Percentiles rank a stretch among this genome's conserved stretches.
Evolutionary conservation across 148 eudicot species (phyloP).

Genomic region (Cornus kousa): DNA sequence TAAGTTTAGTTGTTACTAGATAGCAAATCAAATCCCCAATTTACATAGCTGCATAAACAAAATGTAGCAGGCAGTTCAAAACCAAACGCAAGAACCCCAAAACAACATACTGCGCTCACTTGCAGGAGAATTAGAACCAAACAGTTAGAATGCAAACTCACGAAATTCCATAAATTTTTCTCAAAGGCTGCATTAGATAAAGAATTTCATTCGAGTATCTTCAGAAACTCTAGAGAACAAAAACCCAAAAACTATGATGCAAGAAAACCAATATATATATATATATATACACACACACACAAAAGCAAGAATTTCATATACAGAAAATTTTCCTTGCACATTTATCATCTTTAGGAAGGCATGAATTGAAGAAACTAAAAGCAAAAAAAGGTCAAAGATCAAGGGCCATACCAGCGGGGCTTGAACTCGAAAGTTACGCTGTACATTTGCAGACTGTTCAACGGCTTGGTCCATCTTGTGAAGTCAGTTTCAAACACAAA

Average conservation of each 20-base stretch:
- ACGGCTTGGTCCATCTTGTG: constrained; percentile 42
- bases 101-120: neutral
- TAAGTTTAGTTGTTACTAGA: neutral
- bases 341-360: constrained; percentile 13
- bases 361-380: constrained; percentile 9
- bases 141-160: neutral
- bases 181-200: neutral
- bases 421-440: constrained; percentile 70
- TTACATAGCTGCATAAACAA: neutral
- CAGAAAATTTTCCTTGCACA: neutral
- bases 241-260: neutral
- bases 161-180: neutral
- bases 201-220: constrained; percentile 10
- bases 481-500: constrained; percentile 20
- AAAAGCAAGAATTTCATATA: neutral
- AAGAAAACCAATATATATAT: neutral
- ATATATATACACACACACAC: neutral
- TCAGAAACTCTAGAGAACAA: neutral
- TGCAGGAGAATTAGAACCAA: neutral
- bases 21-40: neutral
- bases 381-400: constrained; percentile 12
- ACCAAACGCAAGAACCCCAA: neutral
- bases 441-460: constrained; percentile 43
- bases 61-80: neutral
- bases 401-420: constrained; percentile 71